Evolutionary conservation across 352 stramenopile genomes (phyloP), one percentile per base, ranked within the genome.

Genomic region (Pythium insidiosum): DNA sequence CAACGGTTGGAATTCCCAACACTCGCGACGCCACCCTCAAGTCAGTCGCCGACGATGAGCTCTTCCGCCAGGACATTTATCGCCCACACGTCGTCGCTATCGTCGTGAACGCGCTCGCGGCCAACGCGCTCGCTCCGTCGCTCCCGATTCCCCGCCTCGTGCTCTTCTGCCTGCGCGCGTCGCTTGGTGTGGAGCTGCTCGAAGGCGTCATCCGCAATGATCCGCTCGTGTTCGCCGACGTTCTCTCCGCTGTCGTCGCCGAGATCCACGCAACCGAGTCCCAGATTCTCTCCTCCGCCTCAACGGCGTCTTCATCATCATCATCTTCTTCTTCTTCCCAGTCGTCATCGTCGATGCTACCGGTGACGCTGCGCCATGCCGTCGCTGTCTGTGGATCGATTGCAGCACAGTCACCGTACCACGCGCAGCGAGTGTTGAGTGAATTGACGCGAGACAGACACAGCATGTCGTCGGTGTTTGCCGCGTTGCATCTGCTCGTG

Each of bases 61-160:
- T 85, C 7, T 69, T 85, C 34, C 42, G 59, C 24, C 70, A 68
- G 34, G 53, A 62, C 26, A 75, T 85, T 42, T 85, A 82, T 56
- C 66, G 67, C 33, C 50, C 67, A n/a, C 55, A 85, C 28, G 38
- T 82, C n/a, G 58, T 60, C 3, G 63, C 57, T 21, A 76, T 85
- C 39, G 38, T 85, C 21, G 65, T 67, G 29, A 58, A 70, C 10
- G 40, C 55, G 4, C 52, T 85, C 15, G 56, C 62, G n/a, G 13
- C 20, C 2, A 29, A 38, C 29, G 26, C 20, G 19, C 38, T 59
- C 10, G 11, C 13, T 6, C n/a, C 38, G 15, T 11, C 19, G 11
- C 15, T 46, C 1, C 11, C 10, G 7, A 21, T 16, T 19, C 15
- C 9, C 36, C n/a, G 19, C 11, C 33, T 51, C 30, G 34, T 59